phyloP scores from a whole-genome alignment of 202 grass and related monocot species.

The Cymbopogon flexuosus region DNA sequence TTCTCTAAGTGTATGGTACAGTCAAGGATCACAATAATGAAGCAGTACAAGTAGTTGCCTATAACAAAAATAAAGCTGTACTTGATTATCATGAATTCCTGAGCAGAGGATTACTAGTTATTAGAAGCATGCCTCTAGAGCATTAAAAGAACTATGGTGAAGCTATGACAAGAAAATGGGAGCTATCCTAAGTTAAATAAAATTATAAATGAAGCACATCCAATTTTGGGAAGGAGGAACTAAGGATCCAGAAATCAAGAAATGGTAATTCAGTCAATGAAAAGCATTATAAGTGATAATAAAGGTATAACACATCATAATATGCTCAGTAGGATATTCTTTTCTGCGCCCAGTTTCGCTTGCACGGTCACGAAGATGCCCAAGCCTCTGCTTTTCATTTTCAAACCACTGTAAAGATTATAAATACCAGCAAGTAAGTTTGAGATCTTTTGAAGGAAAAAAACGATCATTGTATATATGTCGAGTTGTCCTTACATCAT shows the following conservation, averaged over 20 bases:
- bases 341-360: slow-evolving; percentile 97
- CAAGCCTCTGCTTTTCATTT: slow-evolving; percentile 76
- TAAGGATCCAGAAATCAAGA: background rate
- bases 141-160: background rate
- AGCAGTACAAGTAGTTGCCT: background rate
- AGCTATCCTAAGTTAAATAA: background rate
- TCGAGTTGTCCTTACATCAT: slow-evolving; percentile 56
- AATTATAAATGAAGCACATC: background rate
- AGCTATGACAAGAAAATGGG: slow-evolving; percentile 1
- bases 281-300: slow-evolving; percentile 13
- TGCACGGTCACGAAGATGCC: slow-evolving; percentile 94
- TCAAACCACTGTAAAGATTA: slow-evolving; percentile 60
- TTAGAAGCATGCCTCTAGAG: background rate
- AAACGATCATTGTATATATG: background rate
- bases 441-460: slow-evolving; percentile 13
- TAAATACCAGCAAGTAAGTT: slow-evolving; percentile 17
- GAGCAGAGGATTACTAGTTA: background rate
- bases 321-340: slow-evolving; percentile 79
- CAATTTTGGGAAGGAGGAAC: slow-evolving; percentile 10
- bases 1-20: slow-evolving; percentile 70
- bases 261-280: background rate
- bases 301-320: slow-evolving; percentile 9
- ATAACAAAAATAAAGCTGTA: slow-evolving; percentile 24
- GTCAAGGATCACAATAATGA: slow-evolving; percentile 53
- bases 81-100: background rate